These are phyloP conservation scores for Hyphodiscus sp. DNA, from an alignment of 2,329 filamentous ascomycete species.

Conservation along the genomic window DNA sequence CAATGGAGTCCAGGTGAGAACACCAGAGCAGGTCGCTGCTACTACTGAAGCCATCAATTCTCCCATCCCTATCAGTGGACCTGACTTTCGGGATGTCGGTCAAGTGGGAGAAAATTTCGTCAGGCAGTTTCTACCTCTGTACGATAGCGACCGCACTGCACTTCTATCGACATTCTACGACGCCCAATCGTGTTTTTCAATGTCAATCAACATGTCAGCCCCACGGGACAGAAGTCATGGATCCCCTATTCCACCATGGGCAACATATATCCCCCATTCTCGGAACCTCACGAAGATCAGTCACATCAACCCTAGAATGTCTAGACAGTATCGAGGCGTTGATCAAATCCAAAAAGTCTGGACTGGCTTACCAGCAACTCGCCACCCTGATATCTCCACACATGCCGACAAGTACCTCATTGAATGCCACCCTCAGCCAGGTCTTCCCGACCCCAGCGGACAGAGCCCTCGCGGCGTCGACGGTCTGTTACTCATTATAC, in stretches of 20 bases:
- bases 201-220: constrained; percentile 62
- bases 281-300: constrained; percentile 70
- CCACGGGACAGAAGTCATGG: constrained; percentile 39
- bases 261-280: constrained; percentile 68
- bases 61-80: constrained; percentile 55
- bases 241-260: constrained; percentile 53
- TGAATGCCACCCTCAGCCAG: constrained; percentile 70
- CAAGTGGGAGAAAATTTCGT: constrained; percentile 72
- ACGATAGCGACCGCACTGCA: constrained; percentile 62
- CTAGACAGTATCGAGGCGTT: constrained; percentile 59
- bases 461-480: constrained; percentile 62
- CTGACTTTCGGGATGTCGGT: constrained; percentile 68
- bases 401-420: constrained; percentile 71
- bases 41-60: constrained; percentile 41
- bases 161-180: constrained; percentile 69
- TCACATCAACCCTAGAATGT: constrained; percentile 51
- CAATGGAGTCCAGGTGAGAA: constrained; percentile 69
- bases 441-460: constrained; percentile 63
- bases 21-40: constrained; percentile 60
- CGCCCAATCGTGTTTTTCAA: constrained; percentile 64
- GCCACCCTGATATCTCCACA: constrained; percentile 63
- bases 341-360: constrained; percentile 62
- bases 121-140: constrained; percentile 64
- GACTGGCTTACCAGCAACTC: constrained; percentile 63
- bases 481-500: constrained; percentile 71